Evolutionary conservation across 768 basidiomycete species (phyloP).

Genomic region (Russula emetica): DNA sequence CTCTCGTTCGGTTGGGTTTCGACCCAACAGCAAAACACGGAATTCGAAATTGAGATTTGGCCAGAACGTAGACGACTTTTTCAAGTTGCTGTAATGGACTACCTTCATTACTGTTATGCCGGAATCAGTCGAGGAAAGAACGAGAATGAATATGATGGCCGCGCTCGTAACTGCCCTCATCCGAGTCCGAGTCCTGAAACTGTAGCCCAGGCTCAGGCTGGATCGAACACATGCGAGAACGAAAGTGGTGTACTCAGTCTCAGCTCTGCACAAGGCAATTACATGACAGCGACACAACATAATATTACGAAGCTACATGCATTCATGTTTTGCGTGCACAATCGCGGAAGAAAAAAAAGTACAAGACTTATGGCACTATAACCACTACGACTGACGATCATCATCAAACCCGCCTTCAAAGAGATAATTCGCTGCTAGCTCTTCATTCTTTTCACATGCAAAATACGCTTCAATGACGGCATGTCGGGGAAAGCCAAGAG

Average conservation of each 20-base stretch:
- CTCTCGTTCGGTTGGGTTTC: too few relatives aligned
- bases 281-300: slow-evolving; percentile 2
- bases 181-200: not conserved
- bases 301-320: slow-evolving; percentile 10
- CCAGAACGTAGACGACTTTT: too few relatives aligned
- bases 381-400: slow-evolving; percentile 7
- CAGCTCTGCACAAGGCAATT: not conserved
- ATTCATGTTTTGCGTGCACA: slow-evolving; percentile 8
- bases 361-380: slow-evolving; percentile 7
- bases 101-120: too few relatives aligned
- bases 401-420: slow-evolving; percentile 71
- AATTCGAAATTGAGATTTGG: too few relatives aligned
- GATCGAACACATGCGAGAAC: too few relatives aligned
- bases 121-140: not conserved
- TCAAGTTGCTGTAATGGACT: too few relatives aligned
- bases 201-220: too few relatives aligned
- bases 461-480: slow-evolving; percentile 87
- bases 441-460: slow-evolving; percentile 95
- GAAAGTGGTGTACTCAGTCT: not conserved
- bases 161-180: too few relatives aligned
- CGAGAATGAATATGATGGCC: not conserved
- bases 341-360: slow-evolving; percentile 7
- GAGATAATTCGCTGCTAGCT: slow-evolving; percentile 89
- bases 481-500: slow-evolving; percentile 80
- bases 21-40: too few relatives aligned